Base-by-base conservation (phyloP, 345 rosid species). In the Combretum micranthum region DNA sequence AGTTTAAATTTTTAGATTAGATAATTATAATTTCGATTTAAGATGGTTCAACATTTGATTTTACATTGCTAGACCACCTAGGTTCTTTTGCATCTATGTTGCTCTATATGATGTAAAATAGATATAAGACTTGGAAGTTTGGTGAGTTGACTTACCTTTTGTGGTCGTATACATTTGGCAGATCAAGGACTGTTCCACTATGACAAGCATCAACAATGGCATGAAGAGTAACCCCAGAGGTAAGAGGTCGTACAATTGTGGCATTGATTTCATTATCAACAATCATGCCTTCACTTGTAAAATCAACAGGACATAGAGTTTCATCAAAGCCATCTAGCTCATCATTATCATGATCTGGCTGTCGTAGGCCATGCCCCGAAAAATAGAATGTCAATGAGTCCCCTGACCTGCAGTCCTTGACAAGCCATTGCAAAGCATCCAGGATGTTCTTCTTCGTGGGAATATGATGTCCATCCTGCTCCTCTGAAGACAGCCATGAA, bases 151-250 rank as follows among this genome's bases (percentile, higher is more conserved):
- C 77, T 73, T 67, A 79, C 87, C 3, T 11, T 9, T 18, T 10
- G 20, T 22, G 52, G 64, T 65, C 46, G 70, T 79, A 84, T 4
- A 73, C 61, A 39, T 67, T 18, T 2, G 64, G 37, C 19, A 84
- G 81, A 66, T 84, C 91, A 16, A 84, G 80, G 22, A 82, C 64
- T 15, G 91, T 84, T 47, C 85, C 87, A 45, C 91, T 84, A 45
- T 84, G 91, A 56, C 91, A 84, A 52, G 87, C 77, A 66, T 84
- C 87, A 25, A 84, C 68, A 23, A 84, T 70, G 53, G 87, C 83
- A 47, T 81, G 85, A 59, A 84, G 87, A 13, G 66, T 79, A 23
- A 79, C 85, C 20, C 80, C 85, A 4, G 42, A 3, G 1, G 19
- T 54, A 14, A 84, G 77, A 0, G 85, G 87, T 61, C 63, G 42